Conservation (phyloP, 176 grass and related monocot genomes). For the Carex parvula region DNA sequence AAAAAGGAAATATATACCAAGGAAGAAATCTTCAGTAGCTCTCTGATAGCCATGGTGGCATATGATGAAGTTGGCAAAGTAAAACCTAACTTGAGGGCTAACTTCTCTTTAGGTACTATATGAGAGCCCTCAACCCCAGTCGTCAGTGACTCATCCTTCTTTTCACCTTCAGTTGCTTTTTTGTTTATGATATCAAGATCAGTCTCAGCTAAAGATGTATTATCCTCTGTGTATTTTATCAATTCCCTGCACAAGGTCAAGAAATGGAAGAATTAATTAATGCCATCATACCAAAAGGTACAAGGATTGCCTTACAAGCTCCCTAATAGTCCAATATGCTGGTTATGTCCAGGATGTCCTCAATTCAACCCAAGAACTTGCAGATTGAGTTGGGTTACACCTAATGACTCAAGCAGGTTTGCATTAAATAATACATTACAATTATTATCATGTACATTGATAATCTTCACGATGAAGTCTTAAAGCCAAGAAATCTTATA, state of each 20-base stretch:
- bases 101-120: slow-evolving; percentile 36
- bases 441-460: neutral
- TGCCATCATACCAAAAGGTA: neutral
- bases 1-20: slow-evolving; percentile 45
- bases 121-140: slow-evolving; percentile 37
- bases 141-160: slow-evolving; percentile 30
- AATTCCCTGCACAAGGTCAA: slow-evolving; percentile 55
- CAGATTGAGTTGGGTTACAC: neutral
- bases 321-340: slow-evolving; percentile 2
- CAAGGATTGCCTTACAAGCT: neutral
- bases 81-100: slow-evolving; percentile 76
- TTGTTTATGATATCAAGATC: slow-evolving; percentile 63
- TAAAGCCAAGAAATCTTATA: neutral
- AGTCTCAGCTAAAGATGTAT: slow-evolving; percentile 58
- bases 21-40: slow-evolving; percentile 78
- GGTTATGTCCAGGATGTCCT: neutral
- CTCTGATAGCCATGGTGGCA: slow-evolving; percentile 88
- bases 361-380: neutral
- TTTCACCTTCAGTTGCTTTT: slow-evolving; percentile 37
- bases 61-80: slow-evolving; percentile 85
- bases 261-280: neutral
- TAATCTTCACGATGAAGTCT: neutral
- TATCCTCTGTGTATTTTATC: slow-evolving; percentile 68
- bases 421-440: neutral
- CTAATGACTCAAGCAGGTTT: neutral